phyloP scores from a whole-genome alignment of 768 basidiomycete genomes.

The Phaeotremella skinneri region DNA sequence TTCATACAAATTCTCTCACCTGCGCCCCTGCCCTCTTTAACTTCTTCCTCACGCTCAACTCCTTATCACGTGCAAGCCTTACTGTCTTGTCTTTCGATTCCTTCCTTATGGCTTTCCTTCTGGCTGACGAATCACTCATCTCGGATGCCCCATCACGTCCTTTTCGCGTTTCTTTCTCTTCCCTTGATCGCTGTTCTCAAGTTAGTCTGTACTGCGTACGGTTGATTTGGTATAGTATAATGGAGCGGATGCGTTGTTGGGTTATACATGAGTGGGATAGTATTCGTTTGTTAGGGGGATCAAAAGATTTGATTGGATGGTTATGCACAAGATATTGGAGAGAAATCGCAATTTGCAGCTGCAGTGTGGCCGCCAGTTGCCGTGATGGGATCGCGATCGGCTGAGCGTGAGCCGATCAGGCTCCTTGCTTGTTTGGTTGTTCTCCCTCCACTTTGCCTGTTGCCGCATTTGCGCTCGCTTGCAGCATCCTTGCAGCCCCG shows the following conservation, averaged over 20 bases:
- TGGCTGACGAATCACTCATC: no score
- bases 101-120: no score
- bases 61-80: constrained; percentile 1
- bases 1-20: background rate
- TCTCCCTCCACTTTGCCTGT: no score
- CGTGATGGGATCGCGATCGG: no score
- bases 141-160: no score
- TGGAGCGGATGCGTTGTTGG: background rate
- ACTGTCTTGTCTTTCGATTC: background rate
- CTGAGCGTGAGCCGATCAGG: background rate
- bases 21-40: background rate
- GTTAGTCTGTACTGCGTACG: background rate
- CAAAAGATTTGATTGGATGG: background rate
- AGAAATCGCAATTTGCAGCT: background rate
- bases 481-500: no score
- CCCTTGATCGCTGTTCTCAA: background rate
- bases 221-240: background rate
- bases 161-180: constrained; percentile 1
- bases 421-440: no score
- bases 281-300: background rate
- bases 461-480: no score
- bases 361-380: no score
- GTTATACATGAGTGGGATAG: background rate
- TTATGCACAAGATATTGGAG: background rate
- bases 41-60: constrained; percentile 3